Conservation (phyloP, 176 grass and related monocot species). For the Oryza meridionalis region DNA sequence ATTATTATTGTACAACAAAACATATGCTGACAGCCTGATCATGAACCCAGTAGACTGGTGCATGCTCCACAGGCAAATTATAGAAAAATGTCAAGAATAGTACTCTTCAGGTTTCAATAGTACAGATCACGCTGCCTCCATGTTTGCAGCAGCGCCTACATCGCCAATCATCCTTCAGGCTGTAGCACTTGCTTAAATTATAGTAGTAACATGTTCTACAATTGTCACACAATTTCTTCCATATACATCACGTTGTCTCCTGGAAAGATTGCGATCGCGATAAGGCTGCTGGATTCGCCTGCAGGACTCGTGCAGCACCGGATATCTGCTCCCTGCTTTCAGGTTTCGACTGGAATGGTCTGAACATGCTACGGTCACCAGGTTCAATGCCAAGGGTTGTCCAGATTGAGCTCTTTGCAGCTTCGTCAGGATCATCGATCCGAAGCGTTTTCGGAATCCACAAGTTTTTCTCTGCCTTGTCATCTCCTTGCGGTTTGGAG, state of each 20-base stretch:
- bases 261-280: slow-evolving; percentile 67
- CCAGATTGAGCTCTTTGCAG: slow-evolving; percentile 90
- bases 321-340: slow-evolving; percentile 35
- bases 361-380: slow-evolving; percentile 59
- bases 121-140: slow-evolving; percentile 23
- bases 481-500: slow-evolving; percentile 26
- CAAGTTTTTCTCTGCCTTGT: slow-evolving; percentile 46
- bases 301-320: slow-evolving; percentile 47
- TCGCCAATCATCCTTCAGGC: slow-evolving; percentile 40
- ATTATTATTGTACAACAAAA: slow-evolving; percentile 57
- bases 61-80: slow-evolving; percentile 45
- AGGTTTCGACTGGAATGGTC: slow-evolving; percentile 58
- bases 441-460: slow-evolving; percentile 78
- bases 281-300: slow-evolving; percentile 74
- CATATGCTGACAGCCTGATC: slow-evolving; percentile 16
- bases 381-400: slow-evolving; percentile 62
- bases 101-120: slow-evolving; percentile 8
- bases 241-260: slow-evolving; percentile 57
- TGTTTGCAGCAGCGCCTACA: slow-evolving; percentile 31
- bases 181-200: slow-evolving; percentile 34
- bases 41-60: slow-evolving; percentile 9
- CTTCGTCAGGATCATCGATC: slow-evolving; percentile 79
- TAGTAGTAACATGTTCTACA: slow-evolving; percentile 17
- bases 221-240: not conserved
- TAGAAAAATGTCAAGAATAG: not conserved